A percentile compares a stretch with the other conserved stretches of the same genome.
Evolutionary conservation across 1,139 yeast genomes (phyloP).

Genomic region (Lodderomyces orthopsilosis): DNA sequence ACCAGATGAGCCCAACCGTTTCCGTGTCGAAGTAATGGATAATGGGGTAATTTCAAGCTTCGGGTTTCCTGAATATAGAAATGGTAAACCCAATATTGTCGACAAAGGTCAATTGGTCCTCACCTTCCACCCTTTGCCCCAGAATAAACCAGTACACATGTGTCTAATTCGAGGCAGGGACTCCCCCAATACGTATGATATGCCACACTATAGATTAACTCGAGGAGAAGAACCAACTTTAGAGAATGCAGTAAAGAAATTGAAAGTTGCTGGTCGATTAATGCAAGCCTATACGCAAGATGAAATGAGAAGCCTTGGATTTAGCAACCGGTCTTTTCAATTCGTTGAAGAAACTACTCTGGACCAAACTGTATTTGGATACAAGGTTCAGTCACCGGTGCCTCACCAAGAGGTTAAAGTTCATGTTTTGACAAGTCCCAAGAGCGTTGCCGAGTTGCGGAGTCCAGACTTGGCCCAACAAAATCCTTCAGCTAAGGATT

Average conservation of each 20-base stretch:
- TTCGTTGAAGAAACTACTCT: conserved; percentile 62
- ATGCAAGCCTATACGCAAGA: conserved; percentile 95
- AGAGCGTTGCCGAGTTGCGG: conserved; percentile 67
- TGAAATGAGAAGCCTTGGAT: conserved; percentile 77
- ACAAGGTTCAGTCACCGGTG: conserved; percentile 27
- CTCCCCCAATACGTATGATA: conserved; percentile 69
- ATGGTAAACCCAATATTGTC: conserved; percentile 18
- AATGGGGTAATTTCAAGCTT: conserved; percentile 24
- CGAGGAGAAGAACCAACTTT: conserved; percentile 67
- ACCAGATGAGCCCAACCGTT: conserved; percentile 54
- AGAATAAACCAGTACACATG: conserved; percentile 78
- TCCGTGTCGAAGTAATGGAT: conserved; percentile 29
- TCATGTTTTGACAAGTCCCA: conserved; percentile 67
- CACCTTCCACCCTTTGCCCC: conserved; percentile 55
- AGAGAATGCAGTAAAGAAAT: conserved; percentile 69
- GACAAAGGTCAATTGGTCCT: conserved; percentile 34
- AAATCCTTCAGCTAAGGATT: conserved; percentile 64
- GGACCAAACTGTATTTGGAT: conserved; percentile 37
- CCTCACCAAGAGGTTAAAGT: conserved; percentile 70
- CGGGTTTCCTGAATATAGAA: conserved; percentile 29
- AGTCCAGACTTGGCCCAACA: conserved; percentile 87
- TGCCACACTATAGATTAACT: conserved; percentile 54
- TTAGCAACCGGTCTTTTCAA: conserved; percentile 77
- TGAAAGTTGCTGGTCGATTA: conserved; percentile 81
- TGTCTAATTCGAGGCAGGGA: conserved; percentile 78